Percentiles rank a stretch among this genome's conserved stretches.
phyloP scores from a whole-genome alignment of 352 stramenopile genomes.

The Discostella stelligera region DNA sequence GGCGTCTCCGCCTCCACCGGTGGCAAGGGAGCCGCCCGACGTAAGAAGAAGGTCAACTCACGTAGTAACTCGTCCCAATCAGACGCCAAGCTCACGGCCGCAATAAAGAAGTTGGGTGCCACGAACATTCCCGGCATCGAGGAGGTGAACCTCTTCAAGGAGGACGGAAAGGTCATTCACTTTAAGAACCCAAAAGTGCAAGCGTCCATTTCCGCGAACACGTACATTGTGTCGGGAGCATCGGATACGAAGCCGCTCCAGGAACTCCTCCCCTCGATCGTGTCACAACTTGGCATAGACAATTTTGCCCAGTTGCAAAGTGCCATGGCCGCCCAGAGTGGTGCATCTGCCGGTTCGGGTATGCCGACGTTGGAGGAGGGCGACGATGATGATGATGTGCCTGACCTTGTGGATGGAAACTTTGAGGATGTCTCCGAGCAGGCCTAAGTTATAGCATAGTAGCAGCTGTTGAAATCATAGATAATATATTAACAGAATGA shows the following conservation, averaged over 20 bases:
- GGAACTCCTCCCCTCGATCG: constrained; percentile 96
- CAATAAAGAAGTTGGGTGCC: constrained; percentile 97
- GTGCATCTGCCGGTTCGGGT: constrained; percentile 68
- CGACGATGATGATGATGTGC: constrained; percentile 94
- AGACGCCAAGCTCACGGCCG: constrained; percentile 96
- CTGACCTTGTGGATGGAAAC: constrained; percentile 96
- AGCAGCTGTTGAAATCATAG: background rate
- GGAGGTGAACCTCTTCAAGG: constrained; percentile 99
- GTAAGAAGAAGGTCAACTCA: constrained; percentile 94
- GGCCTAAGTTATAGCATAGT: constrained; percentile 2
- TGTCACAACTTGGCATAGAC: constrained; percentile 97
- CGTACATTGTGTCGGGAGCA: constrained; percentile 94
- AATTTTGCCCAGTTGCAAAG: constrained; percentile 94
- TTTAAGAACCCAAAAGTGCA: constrained; percentile 98
- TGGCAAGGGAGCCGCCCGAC: constrained; percentile 93
- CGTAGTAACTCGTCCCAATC: constrained; percentile 91
- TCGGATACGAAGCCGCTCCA: constrained; percentile 95
- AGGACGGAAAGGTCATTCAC: constrained; percentile 98
- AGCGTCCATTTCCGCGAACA: constrained; percentile 96
- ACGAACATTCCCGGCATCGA: constrained; percentile 98
- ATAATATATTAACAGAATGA: background rate
- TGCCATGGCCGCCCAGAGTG: constrained; percentile 86
- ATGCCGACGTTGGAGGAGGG: constrained; percentile 84
- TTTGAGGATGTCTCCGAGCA: constrained; percentile 93
- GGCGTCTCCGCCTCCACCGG: constrained; percentile 87